Percentiles rank a stretch among this genome's conserved stretches.
Evolutionary conservation across 2,329 filamentous ascomycete species (phyloP).

Genomic region (Dactylellina drechsleri): DNA sequence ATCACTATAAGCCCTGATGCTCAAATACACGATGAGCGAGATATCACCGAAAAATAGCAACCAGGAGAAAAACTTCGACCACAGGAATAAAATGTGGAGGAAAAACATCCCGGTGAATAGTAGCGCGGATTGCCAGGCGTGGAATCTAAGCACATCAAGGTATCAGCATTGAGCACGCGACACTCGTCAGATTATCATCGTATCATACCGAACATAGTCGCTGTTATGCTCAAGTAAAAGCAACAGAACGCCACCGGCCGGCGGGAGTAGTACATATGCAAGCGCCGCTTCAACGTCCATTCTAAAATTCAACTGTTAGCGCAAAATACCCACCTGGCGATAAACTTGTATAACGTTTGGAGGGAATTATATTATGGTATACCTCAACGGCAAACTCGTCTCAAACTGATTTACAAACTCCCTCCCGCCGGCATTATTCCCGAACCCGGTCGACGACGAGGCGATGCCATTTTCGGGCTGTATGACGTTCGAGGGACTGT

Average conservation of each 20-base stretch:
- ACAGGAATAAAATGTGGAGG: conserved; percentile 85
- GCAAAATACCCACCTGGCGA: neutral
- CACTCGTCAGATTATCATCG: neutral
- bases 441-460: conserved; percentile 46
- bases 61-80: conserved; percentile 86
- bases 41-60: conserved; percentile 80
- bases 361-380: neutral
- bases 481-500: conserved; percentile 58
- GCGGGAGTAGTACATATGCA: conserved; percentile 86
- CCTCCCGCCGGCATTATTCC: conserved; percentile 61
- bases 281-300: conserved; percentile 90
- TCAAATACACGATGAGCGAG: conserved; percentile 77
- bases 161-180: conserved; percentile 10
- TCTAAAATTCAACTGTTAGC: conserved; percentile 33
- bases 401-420: conserved; percentile 83
- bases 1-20: conserved; percentile 83
- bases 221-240: conserved; percentile 91
- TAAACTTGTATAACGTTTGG: too few species aligned
- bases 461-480: conserved; percentile 61
- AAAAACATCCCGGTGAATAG: conserved; percentile 79
- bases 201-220: conserved; percentile 86
- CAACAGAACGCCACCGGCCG: conserved; percentile 83
- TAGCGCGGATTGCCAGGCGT: conserved; percentile 93
- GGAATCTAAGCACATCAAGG: conserved; percentile 72
- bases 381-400: conserved; percentile 82